phyloP scores from a whole-genome alignment of 306 rosid genomes.

The Adenanthera pavonina region DNA sequence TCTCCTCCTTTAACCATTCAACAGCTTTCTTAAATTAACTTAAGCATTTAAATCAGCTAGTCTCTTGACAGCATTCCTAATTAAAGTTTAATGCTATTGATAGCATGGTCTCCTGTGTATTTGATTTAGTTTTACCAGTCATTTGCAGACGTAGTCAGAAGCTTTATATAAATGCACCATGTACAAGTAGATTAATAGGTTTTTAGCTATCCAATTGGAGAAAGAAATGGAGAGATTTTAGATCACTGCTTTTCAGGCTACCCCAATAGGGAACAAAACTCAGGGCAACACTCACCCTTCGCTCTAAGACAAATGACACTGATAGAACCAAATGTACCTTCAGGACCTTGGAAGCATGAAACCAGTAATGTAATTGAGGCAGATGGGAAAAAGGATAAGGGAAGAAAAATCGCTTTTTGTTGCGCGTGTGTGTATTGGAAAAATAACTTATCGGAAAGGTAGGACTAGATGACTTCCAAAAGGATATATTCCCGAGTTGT shows the following conservation, averaged over 20 bases:
- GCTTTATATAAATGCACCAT: neutral
- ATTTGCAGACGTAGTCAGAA: conserved; percentile 3
- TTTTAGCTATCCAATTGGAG: neutral
- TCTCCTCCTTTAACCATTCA: neutral
- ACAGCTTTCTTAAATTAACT: neutral
- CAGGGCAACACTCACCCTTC: neutral
- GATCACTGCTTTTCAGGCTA: conserved; percentile 1
- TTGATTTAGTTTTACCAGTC: conserved; percentile 23
- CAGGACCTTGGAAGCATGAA: conserved; percentile 18
- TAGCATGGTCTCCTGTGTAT: conserved; percentile 14
- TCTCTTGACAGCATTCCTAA: neutral
- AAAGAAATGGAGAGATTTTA: neutral
- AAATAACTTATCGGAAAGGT: conserved; percentile 8
- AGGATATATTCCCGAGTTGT: conserved; percentile 92
- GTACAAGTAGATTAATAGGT: neutral
- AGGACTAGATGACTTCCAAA: conserved; percentile 59
- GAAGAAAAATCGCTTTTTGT: conserved; percentile 4
- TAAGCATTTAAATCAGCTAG: neutral
- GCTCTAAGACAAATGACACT: neutral
- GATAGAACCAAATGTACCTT: neutral
- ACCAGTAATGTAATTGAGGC: conserved; percentile 8
- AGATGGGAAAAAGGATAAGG: conserved; percentile 6
- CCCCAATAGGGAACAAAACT: neutral
- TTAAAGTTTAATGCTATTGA: neutral
- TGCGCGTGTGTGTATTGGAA: neutral